Base-by-base conservation (phyloP, 2,329 filamentous ascomycete species). In the Colletotrichum tabaci region DNA sequence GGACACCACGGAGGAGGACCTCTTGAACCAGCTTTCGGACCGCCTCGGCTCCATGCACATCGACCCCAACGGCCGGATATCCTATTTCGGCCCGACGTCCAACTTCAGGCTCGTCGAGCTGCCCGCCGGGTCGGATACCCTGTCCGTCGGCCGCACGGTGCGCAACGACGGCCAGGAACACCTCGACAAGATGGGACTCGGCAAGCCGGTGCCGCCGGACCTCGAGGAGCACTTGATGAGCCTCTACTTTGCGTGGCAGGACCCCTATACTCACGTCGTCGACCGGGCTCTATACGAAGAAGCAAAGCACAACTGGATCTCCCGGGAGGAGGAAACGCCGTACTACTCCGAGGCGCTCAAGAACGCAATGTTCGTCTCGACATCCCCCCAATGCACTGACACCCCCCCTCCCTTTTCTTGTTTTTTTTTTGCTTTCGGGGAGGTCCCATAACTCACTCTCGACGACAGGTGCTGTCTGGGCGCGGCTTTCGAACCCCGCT, bases 401-500 rank as follows among this genome's bases (percentile, higher is more conserved):
- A 26, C 26, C 4, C 26, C 26, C 26, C 26, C 26, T 3, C 23
- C 23, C 23, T 26, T 26, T 23, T 26, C 23, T 26, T 26, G 23
- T 26, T 26, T 26, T 23, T 23, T 23, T 23, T 26, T 26, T 26
- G 23, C 23, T 26, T 26, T 26, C 26, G 26, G 26, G 26, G 26
- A 10, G 7, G 4, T 2, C 6, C 3, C 1, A 23, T 57, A 21
- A 15, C 42, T 18, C 13, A 21, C 13, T 42, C 13, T 35, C 26
- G 26, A 26, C 18, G 15, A 2, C 38, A 84, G 82, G 79, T 84
- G 82, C 35, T 79, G 82, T 9, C 77, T 84, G 7, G 83, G 83
- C 23, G 82, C 82, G 46, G 81, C 82, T 1, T 84, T 84, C n/a
- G 83, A 84, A 65, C 76, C 81, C 21, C 78, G 81, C 13, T 83